These are phyloP conservation scores for Chenopodium berlandieri DNA, from an alignment of 148 eudicot genomes.

Conservation along the genomic window DNA sequence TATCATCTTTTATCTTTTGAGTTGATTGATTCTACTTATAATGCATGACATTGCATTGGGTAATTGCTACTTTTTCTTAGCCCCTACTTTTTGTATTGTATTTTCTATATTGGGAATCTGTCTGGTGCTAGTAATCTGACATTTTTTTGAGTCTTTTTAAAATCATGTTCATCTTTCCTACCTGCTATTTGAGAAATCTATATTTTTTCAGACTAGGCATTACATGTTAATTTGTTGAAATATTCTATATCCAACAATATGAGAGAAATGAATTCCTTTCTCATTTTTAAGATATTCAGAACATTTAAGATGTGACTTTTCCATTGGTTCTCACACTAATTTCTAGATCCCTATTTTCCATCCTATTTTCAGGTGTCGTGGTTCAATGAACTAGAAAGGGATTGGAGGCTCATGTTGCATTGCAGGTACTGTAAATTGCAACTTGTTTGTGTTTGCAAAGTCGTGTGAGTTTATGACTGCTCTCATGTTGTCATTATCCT, in stretches of 20 bases:
- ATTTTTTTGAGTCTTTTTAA: not conserved
- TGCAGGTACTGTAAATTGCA: constrained; percentile 19
- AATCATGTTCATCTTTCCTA: not conserved
- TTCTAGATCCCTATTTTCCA: not conserved
- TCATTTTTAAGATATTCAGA: not conserved
- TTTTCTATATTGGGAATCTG: not conserved
- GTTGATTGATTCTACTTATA: not conserved
- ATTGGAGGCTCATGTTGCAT: constrained; percentile 13
- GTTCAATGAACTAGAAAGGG: constrained; percentile 67
- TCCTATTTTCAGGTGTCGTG: constrained; percentile 72
- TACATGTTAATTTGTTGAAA: too few relatives aligned
- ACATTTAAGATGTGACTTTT: not conserved
- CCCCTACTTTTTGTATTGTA: not conserved
- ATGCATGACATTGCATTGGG: not conserved
- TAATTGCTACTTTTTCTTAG: not conserved
- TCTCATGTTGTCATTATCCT: not conserved
- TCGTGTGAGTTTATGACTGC: not conserved
- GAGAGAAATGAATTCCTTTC: not conserved
- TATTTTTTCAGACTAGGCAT: not conserved
- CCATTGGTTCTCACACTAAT: not conserved
- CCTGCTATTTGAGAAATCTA: not conserved
- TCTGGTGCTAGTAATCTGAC: not conserved
- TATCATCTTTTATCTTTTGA: not conserved
- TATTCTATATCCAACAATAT: too few relatives aligned
- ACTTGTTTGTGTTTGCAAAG: constrained; percentile 8